Evolutionary conservation across 2,329 filamentous ascomycete species (phyloP).

Genomic region (Aspergillus fumigatiaffinis): DNA sequence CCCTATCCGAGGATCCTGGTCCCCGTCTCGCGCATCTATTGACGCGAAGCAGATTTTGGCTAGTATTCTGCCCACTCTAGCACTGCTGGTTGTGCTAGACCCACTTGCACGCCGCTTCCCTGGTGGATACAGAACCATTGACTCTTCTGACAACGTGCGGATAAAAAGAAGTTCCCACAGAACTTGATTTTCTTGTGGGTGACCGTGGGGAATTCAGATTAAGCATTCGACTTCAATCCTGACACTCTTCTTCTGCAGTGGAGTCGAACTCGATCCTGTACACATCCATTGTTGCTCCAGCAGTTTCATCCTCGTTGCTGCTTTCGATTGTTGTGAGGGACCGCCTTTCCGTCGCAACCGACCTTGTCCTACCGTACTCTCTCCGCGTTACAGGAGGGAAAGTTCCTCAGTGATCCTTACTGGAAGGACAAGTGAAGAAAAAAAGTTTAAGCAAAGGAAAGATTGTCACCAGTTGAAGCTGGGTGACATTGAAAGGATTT

Average conservation of each 20-base stretch:
- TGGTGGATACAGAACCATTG: conserved; percentile 39
- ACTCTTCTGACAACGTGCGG: conserved; percentile 39
- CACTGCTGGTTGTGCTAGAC: conserved; percentile 36
- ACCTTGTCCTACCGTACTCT: neutral
- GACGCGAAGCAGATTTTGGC: conserved; percentile 34
- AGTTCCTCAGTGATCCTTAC: neutral
- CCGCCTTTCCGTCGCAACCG: conserved; percentile 16
- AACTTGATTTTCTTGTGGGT: conserved; percentile 34
- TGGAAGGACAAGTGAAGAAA: conserved; percentile 10
- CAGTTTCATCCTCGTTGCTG: conserved; percentile 13
- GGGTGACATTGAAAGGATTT: conserved; percentile 11
- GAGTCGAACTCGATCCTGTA: conserved; percentile 21
- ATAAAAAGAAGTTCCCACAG: conserved; percentile 40
- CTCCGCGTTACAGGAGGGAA: conserved; percentile 8
- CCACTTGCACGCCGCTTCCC: conserved; percentile 37
- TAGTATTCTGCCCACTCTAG: conserved; percentile 17
- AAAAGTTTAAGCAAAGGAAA: conserved; percentile 8
- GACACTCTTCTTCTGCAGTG: conserved; percentile 26
- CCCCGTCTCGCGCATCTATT: conserved; percentile 23
- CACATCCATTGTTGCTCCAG: conserved; percentile 12
- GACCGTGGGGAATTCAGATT: conserved; percentile 39
- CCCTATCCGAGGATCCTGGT: conserved; percentile 18
- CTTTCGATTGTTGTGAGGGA: neutral
- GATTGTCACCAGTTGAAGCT: conserved; percentile 5
- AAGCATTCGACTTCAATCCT: conserved; percentile 31